Percentiles rank a stretch among this genome's conserved stretches.
Conservation (phyloP, 2,329 filamentous ascomycete genomes). For the Paecilomyces niveus region DNA sequence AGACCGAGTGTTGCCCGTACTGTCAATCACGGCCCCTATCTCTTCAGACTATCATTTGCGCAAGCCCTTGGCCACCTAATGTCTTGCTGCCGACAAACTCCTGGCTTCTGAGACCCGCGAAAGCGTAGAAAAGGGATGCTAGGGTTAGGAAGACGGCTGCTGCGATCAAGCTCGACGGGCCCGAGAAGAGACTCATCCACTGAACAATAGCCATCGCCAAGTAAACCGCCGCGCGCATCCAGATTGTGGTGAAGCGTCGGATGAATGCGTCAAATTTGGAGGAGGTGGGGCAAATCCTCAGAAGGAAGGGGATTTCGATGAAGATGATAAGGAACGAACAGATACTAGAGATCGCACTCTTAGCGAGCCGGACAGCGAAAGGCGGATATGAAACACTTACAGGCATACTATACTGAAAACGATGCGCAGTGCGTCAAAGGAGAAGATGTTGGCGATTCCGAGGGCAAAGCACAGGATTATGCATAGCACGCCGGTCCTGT, state of each 20-base stretch:
- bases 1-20: not conserved
- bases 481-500: constrained; percentile 48
- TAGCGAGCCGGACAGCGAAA: constrained; percentile 4
- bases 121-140: constrained; percentile 68
- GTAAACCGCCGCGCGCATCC: constrained; percentile 90
- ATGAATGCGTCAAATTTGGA: constrained; percentile 81
- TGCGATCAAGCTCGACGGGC: constrained; percentile 69
- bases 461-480: constrained; percentile 61
- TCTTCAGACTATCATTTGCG: constrained; percentile 86
- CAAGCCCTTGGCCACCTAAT: constrained; percentile 83
- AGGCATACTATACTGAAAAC: constrained; percentile 54
- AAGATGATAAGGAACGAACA: constrained; percentile 72
- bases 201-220: constrained; percentile 71
- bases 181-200: constrained; percentile 67
- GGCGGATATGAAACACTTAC: constrained; percentile 33
- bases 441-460: constrained; percentile 62
- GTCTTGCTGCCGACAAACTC: constrained; percentile 70
- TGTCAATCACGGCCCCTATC: not conserved
- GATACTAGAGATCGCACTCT: constrained; percentile 51
- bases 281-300: constrained; percentile 96
- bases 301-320: constrained; percentile 84
- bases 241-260: constrained; percentile 90
- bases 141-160: constrained; percentile 74
- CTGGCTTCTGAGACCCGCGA: constrained; percentile 39
- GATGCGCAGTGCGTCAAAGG: constrained; percentile 50